Conservation (phyloP, 305 asterid genomes). For the Petunia hybrid region DNA sequence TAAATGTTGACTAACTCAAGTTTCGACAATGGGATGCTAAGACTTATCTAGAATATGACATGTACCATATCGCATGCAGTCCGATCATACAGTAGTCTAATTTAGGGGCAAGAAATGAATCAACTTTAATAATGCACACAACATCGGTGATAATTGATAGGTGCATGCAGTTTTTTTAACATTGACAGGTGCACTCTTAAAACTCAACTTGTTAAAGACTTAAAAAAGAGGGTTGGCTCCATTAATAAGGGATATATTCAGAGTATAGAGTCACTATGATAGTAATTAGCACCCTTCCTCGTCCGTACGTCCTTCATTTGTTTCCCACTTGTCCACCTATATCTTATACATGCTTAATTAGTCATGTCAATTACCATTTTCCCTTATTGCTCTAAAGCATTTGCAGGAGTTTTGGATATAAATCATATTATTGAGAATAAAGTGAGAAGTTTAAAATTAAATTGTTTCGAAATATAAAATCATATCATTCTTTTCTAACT, state of each 20-base stretch:
- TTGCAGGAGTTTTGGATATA: too few species aligned
- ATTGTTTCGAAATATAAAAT: too few species aligned
- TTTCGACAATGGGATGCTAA: not conserved
- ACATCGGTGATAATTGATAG: not conserved
- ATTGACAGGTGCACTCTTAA: not conserved
- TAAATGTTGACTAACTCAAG: not conserved
- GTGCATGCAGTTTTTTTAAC: not conserved
- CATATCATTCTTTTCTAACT: too few species aligned
- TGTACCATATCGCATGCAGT: not conserved
- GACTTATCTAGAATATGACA: not conserved
- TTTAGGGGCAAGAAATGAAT: slow-evolving; percentile 4
- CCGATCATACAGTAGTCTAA: not conserved
- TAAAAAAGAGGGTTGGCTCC: not conserved
- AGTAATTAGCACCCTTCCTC: not conserved
- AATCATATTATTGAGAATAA: too few species aligned
- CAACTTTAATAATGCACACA: slow-evolving; percentile 12
- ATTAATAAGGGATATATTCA: not conserved
- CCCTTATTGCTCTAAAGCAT: too few species aligned
- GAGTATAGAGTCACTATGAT: not conserved
- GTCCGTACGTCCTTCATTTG: too few species aligned
- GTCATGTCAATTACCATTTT: too few species aligned
- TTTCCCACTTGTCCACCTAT: too few species aligned
- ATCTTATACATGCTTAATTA: too few species aligned
- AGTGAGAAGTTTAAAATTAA: too few species aligned
- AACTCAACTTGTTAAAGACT: not conserved